Evolutionary conservation across 176 grass and related monocot species (phyloP).

Genomic region (Carex kokanica): DNA sequence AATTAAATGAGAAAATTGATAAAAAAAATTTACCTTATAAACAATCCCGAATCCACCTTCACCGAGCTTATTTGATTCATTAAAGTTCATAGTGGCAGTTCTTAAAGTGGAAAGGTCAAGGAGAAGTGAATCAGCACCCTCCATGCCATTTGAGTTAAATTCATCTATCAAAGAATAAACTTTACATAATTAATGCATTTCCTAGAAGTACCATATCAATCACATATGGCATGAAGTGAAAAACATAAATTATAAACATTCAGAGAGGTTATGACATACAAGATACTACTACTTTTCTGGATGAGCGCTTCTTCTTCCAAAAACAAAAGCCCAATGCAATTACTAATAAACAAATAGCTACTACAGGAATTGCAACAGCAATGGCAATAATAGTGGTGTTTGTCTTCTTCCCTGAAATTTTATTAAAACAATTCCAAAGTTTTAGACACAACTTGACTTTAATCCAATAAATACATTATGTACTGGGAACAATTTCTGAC

Average conservation of each 20-base stretch:
- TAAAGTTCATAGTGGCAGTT: conserved; percentile 52
- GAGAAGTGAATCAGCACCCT: conserved; percentile 45
- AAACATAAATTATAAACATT: background rate
- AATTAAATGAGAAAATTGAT: background rate
- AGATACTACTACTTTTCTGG: background rate
- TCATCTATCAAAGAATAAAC: conserved; percentile 37
- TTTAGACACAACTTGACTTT: background rate
- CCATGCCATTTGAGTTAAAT: conserved; percentile 18
- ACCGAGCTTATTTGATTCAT: conserved; percentile 55
- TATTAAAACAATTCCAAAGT: background rate
- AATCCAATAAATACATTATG: background rate
- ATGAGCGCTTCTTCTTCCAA: conserved; percentile 15
- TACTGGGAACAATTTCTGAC: background rate
- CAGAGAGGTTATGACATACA: conserved; percentile 36
- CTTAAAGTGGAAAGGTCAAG: conserved; percentile 48
- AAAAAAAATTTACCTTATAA: conserved; percentile 53
- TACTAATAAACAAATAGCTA: conserved; percentile 21
- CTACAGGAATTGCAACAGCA: conserved; percentile 41
- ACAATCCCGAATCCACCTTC: conserved; percentile 73
- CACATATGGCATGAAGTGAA: background rate
- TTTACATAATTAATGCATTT: background rate
- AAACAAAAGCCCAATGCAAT: conserved; percentile 31
- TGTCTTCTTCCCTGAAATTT: conserved; percentile 37
- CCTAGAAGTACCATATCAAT: background rate
- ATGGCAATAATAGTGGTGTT: conserved; percentile 19